These are phyloP conservation scores for Penicillium simplicissimum DNA, from an alignment of 495 filamentous ascomycete genomes.

Conservation along the genomic window DNA sequence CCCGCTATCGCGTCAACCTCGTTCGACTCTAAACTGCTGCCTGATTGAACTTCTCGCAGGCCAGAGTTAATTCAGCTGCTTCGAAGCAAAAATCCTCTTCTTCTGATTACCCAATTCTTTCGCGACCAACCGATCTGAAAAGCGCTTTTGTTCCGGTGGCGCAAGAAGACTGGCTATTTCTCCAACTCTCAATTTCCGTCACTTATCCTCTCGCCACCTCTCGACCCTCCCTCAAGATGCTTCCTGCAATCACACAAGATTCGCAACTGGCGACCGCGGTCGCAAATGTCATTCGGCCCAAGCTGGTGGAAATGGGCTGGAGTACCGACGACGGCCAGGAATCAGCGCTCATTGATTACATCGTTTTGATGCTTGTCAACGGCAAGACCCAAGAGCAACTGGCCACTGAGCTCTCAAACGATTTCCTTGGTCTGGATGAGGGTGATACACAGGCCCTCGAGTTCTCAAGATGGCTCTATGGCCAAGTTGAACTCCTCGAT, in stretches of 20 bases:
- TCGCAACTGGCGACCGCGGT: constrained; percentile 77
- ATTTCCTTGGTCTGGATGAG: constrained; percentile 78
- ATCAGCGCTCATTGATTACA: constrained; percentile 87
- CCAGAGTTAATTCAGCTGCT: no score
- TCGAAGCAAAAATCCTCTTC: not conserved
- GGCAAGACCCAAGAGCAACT: constrained; percentile 89
- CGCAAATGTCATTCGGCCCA: constrained; percentile 78
- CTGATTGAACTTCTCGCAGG: not conserved
- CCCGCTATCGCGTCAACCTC: constrained; percentile 17
- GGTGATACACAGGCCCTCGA: constrained; percentile 80
- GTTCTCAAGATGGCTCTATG: constrained; percentile 90
- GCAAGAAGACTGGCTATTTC: constrained; percentile 10
- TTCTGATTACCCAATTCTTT: not conserved
- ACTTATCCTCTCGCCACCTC: constrained; percentile 1
- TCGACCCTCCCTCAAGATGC: constrained; percentile 19
- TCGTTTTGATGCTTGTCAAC: constrained; percentile 94
- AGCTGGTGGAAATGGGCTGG: constrained; percentile 94
- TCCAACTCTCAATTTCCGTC: not conserved
- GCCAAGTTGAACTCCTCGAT: constrained; percentile 70
- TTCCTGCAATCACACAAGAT: constrained; percentile 23
- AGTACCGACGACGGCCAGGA: constrained; percentile 76
- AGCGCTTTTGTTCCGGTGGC: constrained; percentile 21
- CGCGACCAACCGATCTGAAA: not conserved
- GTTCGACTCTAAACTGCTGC: not conserved
- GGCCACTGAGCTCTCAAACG: constrained; percentile 82